Evolutionary conservation across 2,329 filamentous ascomycete species (phyloP), one percentile per base, ranked within the genome.

Genomic region (Fulvia fulva): DNA sequence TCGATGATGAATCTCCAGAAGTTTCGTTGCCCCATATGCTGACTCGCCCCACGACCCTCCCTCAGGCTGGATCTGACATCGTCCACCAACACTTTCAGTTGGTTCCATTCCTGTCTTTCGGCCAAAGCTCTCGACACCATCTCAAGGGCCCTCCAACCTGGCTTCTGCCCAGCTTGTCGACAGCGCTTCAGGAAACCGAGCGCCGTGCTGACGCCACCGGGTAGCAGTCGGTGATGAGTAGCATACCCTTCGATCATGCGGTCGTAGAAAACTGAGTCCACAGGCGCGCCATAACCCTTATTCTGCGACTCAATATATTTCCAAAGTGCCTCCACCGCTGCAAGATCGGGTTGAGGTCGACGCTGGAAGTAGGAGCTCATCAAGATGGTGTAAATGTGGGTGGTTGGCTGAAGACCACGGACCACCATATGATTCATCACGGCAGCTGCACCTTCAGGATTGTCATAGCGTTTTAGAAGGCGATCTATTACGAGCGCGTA

Each of bases 341-440:
- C 72, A 28, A 89, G 74, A 64, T 88, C 80, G 0, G 86, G 84
- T 19, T 54, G 34, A 1, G 84, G 83, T 1, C 74, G 61, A 3
- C 57, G 59, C 8, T 77, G 67, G 69, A 92, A 87, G 69, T 87
- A 87, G 69, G 88, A 80, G 47, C 87, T 82, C 47, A 89, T 77
- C 21, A 94, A 81, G 67, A 87, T 88, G 23, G 89, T 92, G 76
- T 89, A 89, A 67, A 91, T 88, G 65, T 90, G 82, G 1, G 83
- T 73, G 3, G 82, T 83, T 1, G 84, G 79, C 50, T 79, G 70
- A 45, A 87, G 67, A 21, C 81, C 80, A 23, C 78, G 74, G 5
- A 68, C 65, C 52, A 76, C 74, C 80, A 94, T 88, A 70, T 87
- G 83, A 1, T 77, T 73, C 45, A 91, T 78, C 7, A 93, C 79